Evolutionary conservation across 202 grass and related monocot species (phyloP).

Genomic region (Dendrocalamus latiflorus): DNA sequence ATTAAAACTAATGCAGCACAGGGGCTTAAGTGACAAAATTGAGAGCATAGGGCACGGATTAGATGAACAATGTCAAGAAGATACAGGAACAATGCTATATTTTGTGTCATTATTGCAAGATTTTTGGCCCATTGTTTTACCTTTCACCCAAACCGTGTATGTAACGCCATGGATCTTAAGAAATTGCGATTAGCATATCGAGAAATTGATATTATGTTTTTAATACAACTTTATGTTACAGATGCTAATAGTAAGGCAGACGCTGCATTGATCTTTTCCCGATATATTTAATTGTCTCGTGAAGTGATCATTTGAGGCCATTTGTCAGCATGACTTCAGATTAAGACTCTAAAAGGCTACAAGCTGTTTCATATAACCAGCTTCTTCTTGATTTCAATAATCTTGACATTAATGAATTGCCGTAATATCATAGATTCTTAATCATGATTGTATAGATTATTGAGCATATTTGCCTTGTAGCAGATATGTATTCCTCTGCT

Average conservation of each 20-base stretch:
- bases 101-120: background rate
- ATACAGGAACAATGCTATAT: background rate
- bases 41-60: background rate
- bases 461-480: background rate
- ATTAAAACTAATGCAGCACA: background rate
- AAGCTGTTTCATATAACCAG: background rate
- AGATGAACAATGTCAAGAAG: background rate
- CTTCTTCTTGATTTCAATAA: background rate
- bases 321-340: background rate
- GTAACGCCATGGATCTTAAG: background rate
- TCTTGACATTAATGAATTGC: background rate
- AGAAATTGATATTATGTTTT: background rate
- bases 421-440: background rate
- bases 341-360: background rate
- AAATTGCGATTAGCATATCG: background rate
- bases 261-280: background rate
- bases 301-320: background rate
- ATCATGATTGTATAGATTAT: background rate
- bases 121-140: background rate
- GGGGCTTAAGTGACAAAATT: background rate
- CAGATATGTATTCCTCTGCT: background rate
- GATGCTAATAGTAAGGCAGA: conserved; percentile 25
- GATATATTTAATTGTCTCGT: background rate
- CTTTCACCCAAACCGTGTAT: background rate
- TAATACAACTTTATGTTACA: background rate